phyloP scores from a whole-genome alignment of 306 rosid genomes.

The Glycyrrhiza uralensis region DNA sequence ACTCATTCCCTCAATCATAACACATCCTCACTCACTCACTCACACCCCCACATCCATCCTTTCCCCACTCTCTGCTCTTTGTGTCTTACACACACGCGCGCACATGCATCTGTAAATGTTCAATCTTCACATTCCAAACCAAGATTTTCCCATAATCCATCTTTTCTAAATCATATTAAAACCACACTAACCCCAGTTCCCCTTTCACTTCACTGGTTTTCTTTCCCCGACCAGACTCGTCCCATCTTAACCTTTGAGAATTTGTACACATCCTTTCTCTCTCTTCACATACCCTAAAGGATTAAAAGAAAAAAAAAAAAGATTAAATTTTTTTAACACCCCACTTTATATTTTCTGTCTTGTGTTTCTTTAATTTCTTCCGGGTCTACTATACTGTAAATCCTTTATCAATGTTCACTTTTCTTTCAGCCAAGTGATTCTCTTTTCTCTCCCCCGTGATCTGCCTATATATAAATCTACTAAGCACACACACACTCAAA shows the following conservation, averaged over 20 bases:
- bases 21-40: not conserved
- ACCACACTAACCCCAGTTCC: slow-evolving; percentile 40
- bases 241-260: slow-evolving; percentile 54
- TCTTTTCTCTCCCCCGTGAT: slow-evolving; percentile 30
- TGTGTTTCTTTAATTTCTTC: not conserved
- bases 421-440: slow-evolving; percentile 33
- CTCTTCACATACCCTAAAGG: not conserved
- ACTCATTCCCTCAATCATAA: slow-evolving; percentile 93
- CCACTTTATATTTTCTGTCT: not conserved
- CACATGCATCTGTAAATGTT: too few species aligned
- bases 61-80: slow-evolving; percentile 29
- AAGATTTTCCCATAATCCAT: slow-evolving; percentile 50
- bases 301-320: not conserved
- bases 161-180: slow-evolving; percentile 38
- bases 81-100: slow-evolving; percentile 27
- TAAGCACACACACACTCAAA: slow-evolving; percentile 20
- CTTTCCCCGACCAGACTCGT: slow-evolving; percentile 67
- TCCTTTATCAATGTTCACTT: slow-evolving; percentile 14
- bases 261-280: slow-evolving; percentile 42
- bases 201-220: slow-evolving; percentile 41
- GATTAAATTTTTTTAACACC: not conserved
- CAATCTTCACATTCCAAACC: slow-evolving; percentile 25
- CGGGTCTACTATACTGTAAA: slow-evolving; percentile 13
- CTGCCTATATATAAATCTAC: slow-evolving; percentile 41
- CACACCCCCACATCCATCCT: not conserved